These are phyloP conservation scores for Hypoxylon intermedium DNA, from an alignment of 495 filamentous ascomycete genomes.

Conservation along the genomic window DNA sequence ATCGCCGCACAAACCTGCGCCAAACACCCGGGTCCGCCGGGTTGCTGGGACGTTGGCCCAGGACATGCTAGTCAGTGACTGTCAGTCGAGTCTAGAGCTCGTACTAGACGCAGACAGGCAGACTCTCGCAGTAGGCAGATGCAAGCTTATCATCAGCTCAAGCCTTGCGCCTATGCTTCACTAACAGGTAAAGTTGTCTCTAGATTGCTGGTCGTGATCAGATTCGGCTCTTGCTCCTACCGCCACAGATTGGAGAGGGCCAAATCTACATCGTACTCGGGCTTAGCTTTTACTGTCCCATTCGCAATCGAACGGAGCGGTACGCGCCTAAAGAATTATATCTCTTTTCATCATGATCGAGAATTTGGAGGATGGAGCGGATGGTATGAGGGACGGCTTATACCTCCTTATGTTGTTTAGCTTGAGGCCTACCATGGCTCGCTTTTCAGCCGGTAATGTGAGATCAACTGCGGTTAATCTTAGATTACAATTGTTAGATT, in stretches of 20 bases:
- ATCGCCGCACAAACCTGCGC: conserved; percentile 21
- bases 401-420: neutral
- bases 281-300: too few relatives aligned
- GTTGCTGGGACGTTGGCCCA: conserved; percentile 14
- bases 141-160: conserved; percentile 24
- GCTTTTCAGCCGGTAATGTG: neutral
- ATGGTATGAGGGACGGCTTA: neutral
- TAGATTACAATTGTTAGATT: neutral
- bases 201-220: neutral
- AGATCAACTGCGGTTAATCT: neutral
- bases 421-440: neutral
- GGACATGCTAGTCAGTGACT: conserved; percentile 25
- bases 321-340: too few relatives aligned
- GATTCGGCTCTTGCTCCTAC: conserved; percentile 4
- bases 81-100: conserved; percentile 7
- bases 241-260: too few relatives aligned
- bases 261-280: too few relatives aligned
- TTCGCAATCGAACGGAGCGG: too few relatives aligned
- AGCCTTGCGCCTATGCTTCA: conserved; percentile 11
- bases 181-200: neutral
- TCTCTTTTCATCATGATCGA: too few relatives aligned
- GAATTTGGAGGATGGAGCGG: too few relatives aligned
- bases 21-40: conserved; percentile 22
- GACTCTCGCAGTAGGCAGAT: conserved; percentile 3
- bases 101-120: conserved; percentile 1